Evolutionary conservation across 495 filamentous ascomycete genomes (phyloP), one percentile per base, ranked within the genome.

Genomic region (Aspergillus haitiensis): DNA sequence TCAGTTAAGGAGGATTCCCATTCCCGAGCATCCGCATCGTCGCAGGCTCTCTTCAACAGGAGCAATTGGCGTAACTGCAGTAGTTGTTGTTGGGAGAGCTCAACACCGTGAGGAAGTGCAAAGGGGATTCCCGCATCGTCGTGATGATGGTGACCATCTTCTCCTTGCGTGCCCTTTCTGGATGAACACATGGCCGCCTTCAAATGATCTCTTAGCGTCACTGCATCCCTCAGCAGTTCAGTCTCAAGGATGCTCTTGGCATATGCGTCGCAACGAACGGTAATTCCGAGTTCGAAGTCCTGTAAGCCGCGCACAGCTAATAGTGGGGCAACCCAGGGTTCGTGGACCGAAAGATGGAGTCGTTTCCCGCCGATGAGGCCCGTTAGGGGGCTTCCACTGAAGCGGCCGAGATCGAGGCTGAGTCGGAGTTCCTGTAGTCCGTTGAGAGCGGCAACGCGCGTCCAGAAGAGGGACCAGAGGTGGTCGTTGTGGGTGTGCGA

Each of bases 401-500:
- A 76, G 6, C 64, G 51, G 5, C 75, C 75, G 7, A 78, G 52
- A 45, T 78, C 75, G 42, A 78, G 57, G 51, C 63, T 68, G 11
- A 78, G 56, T 6, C 52, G 48, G 13, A 78, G 39, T 10, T 60
- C 60, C 31, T 52, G 10, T 21, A 78, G 65, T 0, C 55, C 52
- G 0, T 40, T 39, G n/a, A 77, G 55, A 0, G 60, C 40, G 0
- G 67, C 64, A 0, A 76, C 67, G 6, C 63, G 53, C 0, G 46
- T 53, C 75, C 75, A 78, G 61, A 78, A 77, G 33, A 62, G 39
- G 6, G 52, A 39, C 75, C 75, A 78, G 15, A 78, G 63, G 13
- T 52, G 60, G 58, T 77, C 73, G 54, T 72, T 75, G 57, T 78
- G 75, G 7, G 75, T 78, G 56, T 78, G 72, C 5, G 69, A 63